These are phyloP conservation scores for Eucalyptus sp. DNA, from an alignment of 345 rosid species.

Conservation along the genomic window DNA sequence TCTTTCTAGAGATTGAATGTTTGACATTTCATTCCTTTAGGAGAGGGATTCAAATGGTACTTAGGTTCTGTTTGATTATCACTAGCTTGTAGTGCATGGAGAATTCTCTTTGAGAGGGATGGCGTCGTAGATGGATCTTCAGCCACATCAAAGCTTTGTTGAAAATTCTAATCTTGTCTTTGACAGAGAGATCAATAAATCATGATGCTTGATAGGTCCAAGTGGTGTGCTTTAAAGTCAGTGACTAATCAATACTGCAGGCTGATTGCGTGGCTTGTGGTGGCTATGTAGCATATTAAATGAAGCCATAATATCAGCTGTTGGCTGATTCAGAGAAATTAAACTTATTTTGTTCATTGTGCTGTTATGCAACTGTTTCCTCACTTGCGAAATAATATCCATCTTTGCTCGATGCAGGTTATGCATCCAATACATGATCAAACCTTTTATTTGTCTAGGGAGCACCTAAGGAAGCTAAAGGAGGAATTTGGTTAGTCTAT, in stretches of 20 bases:
- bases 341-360: neutral
- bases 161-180: neutral
- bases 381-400: neutral
- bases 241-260: neutral
- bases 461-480: slow-evolving; percentile 59
- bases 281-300: neutral
- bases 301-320: neutral
- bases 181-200: neutral
- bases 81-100: neutral
- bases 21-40: neutral
- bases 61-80: neutral
- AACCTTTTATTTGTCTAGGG: slow-evolving; percentile 39
- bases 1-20: neutral
- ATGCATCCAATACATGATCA: slow-evolving; percentile 70
- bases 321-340: neutral
- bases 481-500: slow-evolving; percentile 54
- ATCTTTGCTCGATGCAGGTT: slow-evolving; percentile 18
- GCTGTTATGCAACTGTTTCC: neutral
- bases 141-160: neutral
- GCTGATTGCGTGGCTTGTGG: neutral
- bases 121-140: neutral
- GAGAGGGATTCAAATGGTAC: neutral
- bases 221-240: neutral
- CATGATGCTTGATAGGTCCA: neutral
- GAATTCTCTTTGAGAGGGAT: neutral